A percentile compares a stretch with the other conserved stretches of the same genome.
These are phyloP conservation scores for Lotmaria passim DNA, from an alignment of 208 protist species.

Conservation along the genomic window DNA sequence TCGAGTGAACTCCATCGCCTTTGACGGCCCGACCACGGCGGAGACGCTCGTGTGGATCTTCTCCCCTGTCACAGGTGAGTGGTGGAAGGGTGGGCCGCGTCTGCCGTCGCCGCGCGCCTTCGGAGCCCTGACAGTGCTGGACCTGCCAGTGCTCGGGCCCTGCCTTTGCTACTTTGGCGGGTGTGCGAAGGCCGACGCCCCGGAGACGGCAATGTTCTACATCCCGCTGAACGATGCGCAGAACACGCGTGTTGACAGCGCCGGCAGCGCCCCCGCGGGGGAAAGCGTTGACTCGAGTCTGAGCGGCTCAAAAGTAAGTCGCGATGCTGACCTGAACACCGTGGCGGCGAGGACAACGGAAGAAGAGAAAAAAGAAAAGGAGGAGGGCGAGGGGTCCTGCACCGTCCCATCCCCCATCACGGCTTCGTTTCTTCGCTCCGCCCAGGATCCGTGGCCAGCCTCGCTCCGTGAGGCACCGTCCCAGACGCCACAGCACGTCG, in stretches of 20 bases:
- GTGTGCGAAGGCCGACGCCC: constrained; percentile 39
- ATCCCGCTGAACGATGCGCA: constrained; percentile 34
- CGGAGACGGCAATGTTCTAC: constrained; percentile 61
- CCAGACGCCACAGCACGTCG: neutral
- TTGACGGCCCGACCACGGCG: constrained; percentile 26
- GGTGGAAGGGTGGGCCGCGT: constrained; percentile 30
- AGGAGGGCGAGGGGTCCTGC: neutral
- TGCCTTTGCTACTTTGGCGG: constrained; percentile 64
- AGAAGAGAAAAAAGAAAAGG: neutral
- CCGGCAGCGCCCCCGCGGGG: neutral
- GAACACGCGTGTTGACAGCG: neutral
- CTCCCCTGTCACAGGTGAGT: constrained; percentile 35
- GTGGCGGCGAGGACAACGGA: neutral
- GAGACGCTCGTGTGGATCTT: constrained; percentile 60
- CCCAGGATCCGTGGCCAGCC: constrained; percentile 6
- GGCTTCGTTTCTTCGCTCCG: constrained; percentile 1
- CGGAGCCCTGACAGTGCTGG: constrained; percentile 39
- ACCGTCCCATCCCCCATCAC: neutral
- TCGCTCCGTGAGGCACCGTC: neutral
- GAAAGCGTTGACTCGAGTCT: neutral
- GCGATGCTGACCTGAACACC: neutral
- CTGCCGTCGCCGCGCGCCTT: constrained; percentile 53
- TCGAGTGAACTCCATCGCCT: constrained; percentile 22
- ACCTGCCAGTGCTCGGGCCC: constrained; percentile 36
- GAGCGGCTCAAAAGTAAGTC: no score